Evolutionary conservation across 1,284 basidiomycete species (phyloP).

Genomic region (Leccinum fallax): DNA sequence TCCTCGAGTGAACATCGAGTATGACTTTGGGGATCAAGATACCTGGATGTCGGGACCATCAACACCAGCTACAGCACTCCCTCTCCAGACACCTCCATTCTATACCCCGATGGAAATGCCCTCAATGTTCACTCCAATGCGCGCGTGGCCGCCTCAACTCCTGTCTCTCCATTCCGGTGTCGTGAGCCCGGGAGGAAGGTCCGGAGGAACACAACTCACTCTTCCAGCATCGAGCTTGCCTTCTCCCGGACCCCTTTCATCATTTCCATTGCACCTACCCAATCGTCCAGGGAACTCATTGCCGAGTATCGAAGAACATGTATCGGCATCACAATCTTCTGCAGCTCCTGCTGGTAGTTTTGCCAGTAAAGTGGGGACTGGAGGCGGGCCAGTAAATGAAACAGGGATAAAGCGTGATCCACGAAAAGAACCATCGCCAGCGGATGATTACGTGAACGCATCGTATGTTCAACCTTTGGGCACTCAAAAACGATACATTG

Average conservation of each 20-base stretch:
- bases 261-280: slow-evolving; percentile 26
- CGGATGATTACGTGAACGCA: slow-evolving; percentile 93
- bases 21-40: slow-evolving; percentile 30
- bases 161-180: slow-evolving; percentile 8
- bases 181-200: slow-evolving; percentile 3
- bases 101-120: slow-evolving; percentile 36
- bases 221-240: slow-evolving; percentile 3
- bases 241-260: slow-evolving; percentile 14
- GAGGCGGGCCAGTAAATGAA: slow-evolving; percentile 1
- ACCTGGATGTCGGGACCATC: slow-evolving; percentile 20
- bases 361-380: not conserved
- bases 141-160: slow-evolving; percentile 6
- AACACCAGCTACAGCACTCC: slow-evolving; percentile 29
- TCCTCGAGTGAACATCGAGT: slow-evolving; percentile 30
- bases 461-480: slow-evolving; percentile 87
- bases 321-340: slow-evolving; percentile 7
- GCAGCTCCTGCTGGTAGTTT: not conserved
- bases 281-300: slow-evolving; percentile 13
- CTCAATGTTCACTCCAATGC: slow-evolving; percentile 18
- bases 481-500: slow-evolving; percentile 85
- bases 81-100: slow-evolving; percentile 29
- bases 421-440: slow-evolving; percentile 31
- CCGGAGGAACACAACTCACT: slow-evolving; percentile 12
- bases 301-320: slow-evolving; percentile 24
- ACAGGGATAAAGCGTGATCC: not conserved